These are phyloP conservation scores for Vanrija sp. DNA, from an alignment of 1,284 basidiomycete species.

Conservation along the genomic window DNA sequence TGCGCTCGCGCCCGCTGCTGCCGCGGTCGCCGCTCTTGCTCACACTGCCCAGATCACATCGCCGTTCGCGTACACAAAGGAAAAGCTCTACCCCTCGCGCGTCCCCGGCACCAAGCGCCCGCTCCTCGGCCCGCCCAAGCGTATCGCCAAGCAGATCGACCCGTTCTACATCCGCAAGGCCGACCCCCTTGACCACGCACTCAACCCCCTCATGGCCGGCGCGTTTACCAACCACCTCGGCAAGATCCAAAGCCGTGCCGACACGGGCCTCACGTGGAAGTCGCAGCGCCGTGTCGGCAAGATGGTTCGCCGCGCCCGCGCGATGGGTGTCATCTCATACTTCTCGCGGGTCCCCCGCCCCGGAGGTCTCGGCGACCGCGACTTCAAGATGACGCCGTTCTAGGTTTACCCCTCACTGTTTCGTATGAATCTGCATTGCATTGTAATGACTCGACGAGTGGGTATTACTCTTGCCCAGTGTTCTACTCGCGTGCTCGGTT, in stretches of 20 bases:
- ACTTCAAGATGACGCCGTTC: not conserved
- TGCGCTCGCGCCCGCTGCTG: not conserved
- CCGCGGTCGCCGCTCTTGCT: not conserved
- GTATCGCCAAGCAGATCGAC: constrained; percentile 36
- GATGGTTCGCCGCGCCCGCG: constrained; percentile 84
- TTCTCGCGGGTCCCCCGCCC: constrained; percentile 30
- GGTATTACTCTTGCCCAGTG: too few species aligned
- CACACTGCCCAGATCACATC: constrained; percentile 7
- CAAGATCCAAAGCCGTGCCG: constrained; percentile 67
- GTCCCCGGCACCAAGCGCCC: constrained; percentile 17
- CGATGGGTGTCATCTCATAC: constrained; percentile 80
- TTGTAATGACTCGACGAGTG: too few species aligned
- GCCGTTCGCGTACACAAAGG: constrained; percentile 12
- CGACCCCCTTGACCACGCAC: constrained; percentile 34
- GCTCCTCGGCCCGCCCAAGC: constrained; percentile 37
- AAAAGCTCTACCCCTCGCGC: constrained; percentile 16
- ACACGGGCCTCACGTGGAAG: constrained; percentile 73
- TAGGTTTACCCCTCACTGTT: too few species aligned
- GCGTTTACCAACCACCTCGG: constrained; percentile 77
- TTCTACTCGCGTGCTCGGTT: too few species aligned
- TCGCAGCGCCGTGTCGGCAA: constrained; percentile 78
- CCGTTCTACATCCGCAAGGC: constrained; percentile 39
- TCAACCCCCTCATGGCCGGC: constrained; percentile 66
- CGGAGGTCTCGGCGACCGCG: constrained; percentile 19
- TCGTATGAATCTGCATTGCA: too few species aligned